Evolutionary conservation across 2,329 filamentous ascomycete genomes (phyloP), one percentile per base, ranked within the genome.

Genomic region (Penicillium sp.): DNA sequence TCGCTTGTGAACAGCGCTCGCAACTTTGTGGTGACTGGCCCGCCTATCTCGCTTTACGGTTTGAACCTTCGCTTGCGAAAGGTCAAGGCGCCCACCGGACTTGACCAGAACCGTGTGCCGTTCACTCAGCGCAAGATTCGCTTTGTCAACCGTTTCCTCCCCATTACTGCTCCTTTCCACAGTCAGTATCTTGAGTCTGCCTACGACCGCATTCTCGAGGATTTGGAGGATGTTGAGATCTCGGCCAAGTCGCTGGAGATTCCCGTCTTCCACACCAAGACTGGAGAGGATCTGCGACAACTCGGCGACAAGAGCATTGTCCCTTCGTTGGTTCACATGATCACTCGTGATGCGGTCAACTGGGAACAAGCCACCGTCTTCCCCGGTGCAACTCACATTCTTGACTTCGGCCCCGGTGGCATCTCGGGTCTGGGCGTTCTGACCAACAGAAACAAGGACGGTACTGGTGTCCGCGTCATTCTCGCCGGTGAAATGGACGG

Each of bases 401-500:
- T 99, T 48, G 94, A 99, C 77, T 97, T 99, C 66, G 94, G 95
- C 43, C 94, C 94, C 19, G 94, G 94, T 68, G 95, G 94, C 59
- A 94, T 97, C 61, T 99, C 94, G 23, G 95, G 95, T 61, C 86
- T 99, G 19, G 95, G 94, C 69, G 90, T 96, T 42, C 80, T 99
- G 60, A 99, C 94, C 54, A 97, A 96, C 81, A 90, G 94, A 67
- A 99, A 97, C 83, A 99, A 99, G 80, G 95, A 99, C 74, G 94
- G 94, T 60, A 97, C 91, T 54, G 94, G 94, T 67, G 94, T 99
- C 34, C 91, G 93, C 57, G 92, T 99, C 61, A 96, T 99, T 62
- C 83, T 99, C 55, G 94, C 91, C 40, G 94, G 95, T 60, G 84
- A 91, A n/a, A 88, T 99, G 66, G 90, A 93, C 67, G 93, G 93